Conservation (phyloP, 495 filamentous ascomycete species). For the Jackrogersella multiformis region DNA sequence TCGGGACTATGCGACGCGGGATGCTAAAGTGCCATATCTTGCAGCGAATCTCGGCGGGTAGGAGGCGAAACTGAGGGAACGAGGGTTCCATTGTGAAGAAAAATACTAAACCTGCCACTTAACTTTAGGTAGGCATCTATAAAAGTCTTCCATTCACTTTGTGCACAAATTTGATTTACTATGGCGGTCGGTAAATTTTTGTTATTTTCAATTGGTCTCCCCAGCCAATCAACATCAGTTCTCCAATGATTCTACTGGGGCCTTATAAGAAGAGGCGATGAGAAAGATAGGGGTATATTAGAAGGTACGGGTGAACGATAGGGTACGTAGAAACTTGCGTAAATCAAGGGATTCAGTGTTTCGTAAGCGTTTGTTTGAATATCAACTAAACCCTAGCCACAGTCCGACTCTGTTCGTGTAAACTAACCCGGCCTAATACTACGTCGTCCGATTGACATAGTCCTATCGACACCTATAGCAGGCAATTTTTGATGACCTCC, state of each 20-base stretch:
- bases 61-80: constrained; percentile 25
- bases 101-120: too few relatives aligned
- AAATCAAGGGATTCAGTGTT: not conserved
- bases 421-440: not conserved
- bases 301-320: not conserved
- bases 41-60: constrained; percentile 24
- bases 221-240: too few relatives aligned
- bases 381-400: not conserved
- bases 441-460: not conserved
- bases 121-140: too few relatives aligned
- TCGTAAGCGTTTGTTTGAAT: not conserved
- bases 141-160: too few relatives aligned
- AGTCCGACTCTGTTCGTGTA: not conserved
- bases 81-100: constrained; percentile 11
- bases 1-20: constrained; percentile 8
- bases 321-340: not conserved
- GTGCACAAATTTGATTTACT: too few relatives aligned
- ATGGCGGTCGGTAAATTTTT: too few relatives aligned
- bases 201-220: too few relatives aligned
- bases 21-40: constrained; percentile 29
- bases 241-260: too few relatives aligned
- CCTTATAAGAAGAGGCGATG: not conserved
- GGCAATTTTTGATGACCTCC: not conserved
- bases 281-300: not conserved
- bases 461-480: not conserved